Evolutionary conservation across 2,329 filamentous ascomycete genomes (phyloP).

Genomic region (Paecilomyces sp.): DNA sequence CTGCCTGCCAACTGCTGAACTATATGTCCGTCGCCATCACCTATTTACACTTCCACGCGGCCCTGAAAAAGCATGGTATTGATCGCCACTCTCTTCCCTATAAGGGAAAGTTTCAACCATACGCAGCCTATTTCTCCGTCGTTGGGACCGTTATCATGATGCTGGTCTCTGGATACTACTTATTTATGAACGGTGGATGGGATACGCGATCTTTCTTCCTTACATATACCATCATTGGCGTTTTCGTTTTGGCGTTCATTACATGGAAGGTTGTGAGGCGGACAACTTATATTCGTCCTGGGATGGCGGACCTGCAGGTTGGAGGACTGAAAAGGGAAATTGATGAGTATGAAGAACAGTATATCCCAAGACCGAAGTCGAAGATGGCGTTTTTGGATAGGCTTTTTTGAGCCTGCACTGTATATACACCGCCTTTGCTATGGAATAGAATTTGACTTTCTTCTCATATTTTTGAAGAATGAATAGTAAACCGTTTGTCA

Average conservation of each 20-base stretch:
- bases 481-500: no score
- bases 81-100: slow-evolving; percentile 62
- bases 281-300: not conserved
- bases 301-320: not conserved
- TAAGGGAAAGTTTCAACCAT: slow-evolving; percentile 61
- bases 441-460: no score
- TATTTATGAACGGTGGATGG: slow-evolving; percentile 62
- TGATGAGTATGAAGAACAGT: not conserved
- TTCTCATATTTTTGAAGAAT: no score
- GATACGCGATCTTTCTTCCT: slow-evolving; percentile 60
- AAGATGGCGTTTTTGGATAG: not conserved
- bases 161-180: slow-evolving; percentile 63
- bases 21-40: slow-evolving; percentile 56
- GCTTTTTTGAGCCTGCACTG: not conserved
- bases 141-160: slow-evolving; percentile 59
- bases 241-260: slow-evolving; percentile 59
- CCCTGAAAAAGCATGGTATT: slow-evolving; percentile 59
- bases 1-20: slow-evolving; percentile 21
- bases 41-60: slow-evolving; percentile 64
- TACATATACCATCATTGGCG: slow-evolving; percentile 58
- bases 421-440: no score
- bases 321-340: not conserved
- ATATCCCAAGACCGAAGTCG: not conserved
- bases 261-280: slow-evolving; percentile 19
- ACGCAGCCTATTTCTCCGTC: slow-evolving; percentile 59